A percentile compares a stretch with the other conserved stretches of the same genome.
Evolutionary conservation across 371 early-diverging fungal species (phyloP).

Genomic region (Mortierella sp.): DNA sequence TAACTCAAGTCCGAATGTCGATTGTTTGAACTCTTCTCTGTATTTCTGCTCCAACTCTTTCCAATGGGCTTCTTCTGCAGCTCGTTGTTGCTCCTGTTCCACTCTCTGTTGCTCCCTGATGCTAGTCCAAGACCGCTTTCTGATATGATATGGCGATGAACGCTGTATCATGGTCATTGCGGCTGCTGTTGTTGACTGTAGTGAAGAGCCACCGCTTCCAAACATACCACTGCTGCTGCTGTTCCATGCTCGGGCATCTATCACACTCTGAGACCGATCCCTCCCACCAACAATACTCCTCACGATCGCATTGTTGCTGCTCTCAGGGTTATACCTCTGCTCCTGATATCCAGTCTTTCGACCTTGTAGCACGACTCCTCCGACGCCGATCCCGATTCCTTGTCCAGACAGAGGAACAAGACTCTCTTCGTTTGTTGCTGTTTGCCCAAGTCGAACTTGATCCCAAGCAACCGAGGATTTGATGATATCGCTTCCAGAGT

Average conservation of each 20-base stretch:
- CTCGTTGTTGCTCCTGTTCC: constrained; percentile 12
- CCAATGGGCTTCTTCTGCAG: constrained; percentile 12
- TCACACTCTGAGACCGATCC: background rate
- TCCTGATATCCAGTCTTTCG: constrained; percentile 15
- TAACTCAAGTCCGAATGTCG: constrained; percentile 29
- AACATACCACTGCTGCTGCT: background rate
- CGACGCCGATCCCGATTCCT: too few species aligned
- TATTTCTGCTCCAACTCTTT: constrained; percentile 26
- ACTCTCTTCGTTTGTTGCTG: background rate
- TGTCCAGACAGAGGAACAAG: too few species aligned
- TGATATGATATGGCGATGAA: constrained; percentile 9
- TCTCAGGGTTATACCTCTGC: constrained; percentile 28
- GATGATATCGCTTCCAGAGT: constrained; percentile 14
- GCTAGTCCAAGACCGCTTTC: constrained; percentile 38
- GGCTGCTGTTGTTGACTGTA: too few species aligned
- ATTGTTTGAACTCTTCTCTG: constrained; percentile 31
- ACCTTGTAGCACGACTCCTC: background rate
- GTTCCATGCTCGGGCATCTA: background rate
- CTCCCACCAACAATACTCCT: constrained; percentile 11
- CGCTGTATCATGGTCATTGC: constrained; percentile 1
- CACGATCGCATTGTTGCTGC: constrained; percentile 15
- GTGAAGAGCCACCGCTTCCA: background rate
- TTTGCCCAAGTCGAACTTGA: background rate
- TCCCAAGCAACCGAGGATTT: constrained; percentile 37
- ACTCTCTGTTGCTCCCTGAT: constrained; percentile 23